These are phyloP conservation scores for Sisymbrium altissimum DNA, from an alignment of 345 rosid genomes.

Conservation along the genomic window DNA sequence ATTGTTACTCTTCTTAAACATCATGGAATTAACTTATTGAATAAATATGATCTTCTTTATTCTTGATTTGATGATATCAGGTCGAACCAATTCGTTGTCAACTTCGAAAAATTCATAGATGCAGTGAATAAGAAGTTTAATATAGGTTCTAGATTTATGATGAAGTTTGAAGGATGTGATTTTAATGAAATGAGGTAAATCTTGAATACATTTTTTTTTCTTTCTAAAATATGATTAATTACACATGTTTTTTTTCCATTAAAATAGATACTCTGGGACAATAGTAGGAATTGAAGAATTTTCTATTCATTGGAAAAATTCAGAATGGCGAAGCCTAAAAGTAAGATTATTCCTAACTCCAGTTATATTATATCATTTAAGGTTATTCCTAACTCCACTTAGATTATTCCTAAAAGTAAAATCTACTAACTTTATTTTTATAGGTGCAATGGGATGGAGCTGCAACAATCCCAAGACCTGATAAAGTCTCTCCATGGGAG, in stretches of 20 bases:
- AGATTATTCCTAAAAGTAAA: too few relatives aligned
- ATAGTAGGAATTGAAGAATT: not conserved
- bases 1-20: not conserved
- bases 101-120: conserved; percentile 48
- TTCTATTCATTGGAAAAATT: not conserved
- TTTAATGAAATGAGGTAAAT: conserved; percentile 4
- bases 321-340: not conserved
- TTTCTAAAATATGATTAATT: not conserved
- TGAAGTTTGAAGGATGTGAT: conserved; percentile 61
- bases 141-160: conserved; percentile 54
- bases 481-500: conserved; percentile 61
- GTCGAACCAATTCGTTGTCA: conserved; percentile 57
- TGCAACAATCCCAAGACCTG: conserved; percentile 51
- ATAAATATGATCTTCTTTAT: not conserved
- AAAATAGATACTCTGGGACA: not conserved
- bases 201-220: not conserved
- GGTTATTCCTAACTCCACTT: too few relatives aligned
- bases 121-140: conserved; percentile 46
- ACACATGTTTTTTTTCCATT: too few relatives aligned
- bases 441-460: conserved; percentile 67
- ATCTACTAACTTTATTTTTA: not conserved
- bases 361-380: not conserved
- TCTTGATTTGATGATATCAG: not conserved
- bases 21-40: not conserved
- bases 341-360: not conserved